A percentile compares a stretch with the other conserved stretches of the same genome.
Evolutionary conservation across 2,329 filamentous ascomycete genomes (phyloP).

Genomic region (Pseudogymnoascus sp.): DNA sequence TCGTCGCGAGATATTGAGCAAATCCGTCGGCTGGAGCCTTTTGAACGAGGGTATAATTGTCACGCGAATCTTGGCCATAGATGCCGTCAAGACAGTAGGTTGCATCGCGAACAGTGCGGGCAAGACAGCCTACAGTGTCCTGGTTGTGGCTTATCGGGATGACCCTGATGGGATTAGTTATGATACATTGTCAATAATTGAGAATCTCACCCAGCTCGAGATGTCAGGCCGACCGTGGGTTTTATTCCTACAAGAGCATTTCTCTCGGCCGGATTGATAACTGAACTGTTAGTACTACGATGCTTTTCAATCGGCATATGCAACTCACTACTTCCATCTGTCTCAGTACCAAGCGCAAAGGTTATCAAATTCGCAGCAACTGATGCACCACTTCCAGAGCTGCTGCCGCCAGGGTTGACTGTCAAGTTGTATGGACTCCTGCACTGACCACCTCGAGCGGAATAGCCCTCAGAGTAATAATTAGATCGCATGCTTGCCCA

Average conservation of each 20-base stretch:
- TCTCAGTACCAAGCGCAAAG: conserved; percentile 67
- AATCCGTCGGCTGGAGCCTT: conserved; percentile 50
- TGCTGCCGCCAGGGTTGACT: conserved; percentile 60
- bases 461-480: conserved; percentile 63
- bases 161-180: conserved; percentile 48
- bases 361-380: conserved; percentile 57
- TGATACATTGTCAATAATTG: conserved; percentile 8
- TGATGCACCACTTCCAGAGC: conserved; percentile 57
- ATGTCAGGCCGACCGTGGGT: conserved; percentile 67
- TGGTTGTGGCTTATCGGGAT: conserved; percentile 62
- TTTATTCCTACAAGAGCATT: conserved; percentile 68
- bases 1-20: conserved; percentile 43
- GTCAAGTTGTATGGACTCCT: conserved; percentile 63
- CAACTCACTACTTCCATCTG: conserved; percentile 52
- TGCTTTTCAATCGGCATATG: conserved; percentile 9
- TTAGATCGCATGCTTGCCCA: conserved; percentile 68
- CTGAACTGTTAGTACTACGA: conserved; percentile 22
- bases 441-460: conserved; percentile 55
- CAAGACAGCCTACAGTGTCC: conserved; percentile 63
- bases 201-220: conserved; percentile 40
- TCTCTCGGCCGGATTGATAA: conserved; percentile 65
- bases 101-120: conserved; percentile 61
- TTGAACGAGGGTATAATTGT: conserved; percentile 60
- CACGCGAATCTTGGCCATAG: conserved; percentile 53
- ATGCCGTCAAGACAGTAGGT: conserved; percentile 61